Base-by-base conservation (phyloP, 1,284 basidiomycete species). In the Leccinum subrobustum region DNA sequence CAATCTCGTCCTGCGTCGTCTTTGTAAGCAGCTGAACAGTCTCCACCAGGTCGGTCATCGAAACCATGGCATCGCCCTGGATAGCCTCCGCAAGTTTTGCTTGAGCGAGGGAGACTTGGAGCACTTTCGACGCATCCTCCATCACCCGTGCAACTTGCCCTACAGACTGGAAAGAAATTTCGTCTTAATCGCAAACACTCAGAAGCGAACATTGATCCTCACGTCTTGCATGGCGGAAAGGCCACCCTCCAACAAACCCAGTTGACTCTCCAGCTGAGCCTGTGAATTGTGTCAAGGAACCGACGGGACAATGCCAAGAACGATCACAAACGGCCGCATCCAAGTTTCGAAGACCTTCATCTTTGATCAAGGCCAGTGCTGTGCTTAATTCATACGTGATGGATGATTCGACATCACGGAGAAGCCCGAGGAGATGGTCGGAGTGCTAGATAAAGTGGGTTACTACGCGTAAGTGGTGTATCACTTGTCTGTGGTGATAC, bases 1-100 rank as follows among this genome's bases (percentile, higher is more conserved):
- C 68, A 56, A 85, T 72, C 60, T 82, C 82, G 2, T 60, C 59
- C 27, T 76, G 75, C 1, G 80, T 73, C 8, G 73, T 75, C 42
- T 71, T 66, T 1, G 78, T 74, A 23, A 84, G 69, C 16, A 71
- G 69, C 6, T 72, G 65, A 27, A 86, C 62, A 1, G 72, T 67
- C 20, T 67, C 65, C 18, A 69, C 68, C 11, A 86, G 75, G 9
- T 66, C 65, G 16, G 63, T 60, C 50, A 78, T 76, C n/a, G 77
- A 75, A 47, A 65, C 60, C 11, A 73, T 63, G 16, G 76, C 73
- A 35, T 77, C 73, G 47, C 72, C 67, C 54, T 79, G 78, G 35
- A 75, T 70, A 23, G 64, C 68, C 25, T 73, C 72, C 6, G 75
- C 71, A 25, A 67, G 59, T 37, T 67, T 63, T 1, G 77, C 72